phyloP scores from a whole-genome alignment of 257 asterid species.

The Solanum peruvianum region DNA sequence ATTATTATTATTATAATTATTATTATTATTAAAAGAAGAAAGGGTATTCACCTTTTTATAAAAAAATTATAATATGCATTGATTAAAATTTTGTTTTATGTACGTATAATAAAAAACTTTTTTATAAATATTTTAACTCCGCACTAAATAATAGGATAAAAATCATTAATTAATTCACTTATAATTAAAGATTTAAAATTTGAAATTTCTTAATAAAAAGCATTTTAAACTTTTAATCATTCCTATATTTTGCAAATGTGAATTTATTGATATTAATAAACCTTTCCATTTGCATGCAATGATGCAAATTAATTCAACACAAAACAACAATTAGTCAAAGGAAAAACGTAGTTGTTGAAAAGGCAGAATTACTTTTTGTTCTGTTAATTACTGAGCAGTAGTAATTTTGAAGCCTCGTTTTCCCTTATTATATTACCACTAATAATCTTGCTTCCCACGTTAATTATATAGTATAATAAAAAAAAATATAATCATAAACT shows the following conservation, averaged over 20 bases:
- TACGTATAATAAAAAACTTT: too few species aligned
- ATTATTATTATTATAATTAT: too few species aligned
- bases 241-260: not conserved
- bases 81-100: too few species aligned
- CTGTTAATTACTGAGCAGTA: not conserved
- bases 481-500: not conserved
- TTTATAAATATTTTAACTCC: not conserved
- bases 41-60: too few species aligned
- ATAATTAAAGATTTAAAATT: not conserved
- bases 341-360: not conserved
- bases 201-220: not conserved
- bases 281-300: not conserved
- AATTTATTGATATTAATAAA: not conserved
- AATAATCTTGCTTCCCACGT: slow-evolving; percentile 12
- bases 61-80: too few species aligned
- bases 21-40: too few species aligned
- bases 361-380: not conserved
- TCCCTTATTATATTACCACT: not conserved
- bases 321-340: not conserved
- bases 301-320: not conserved
- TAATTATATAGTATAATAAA: not conserved
- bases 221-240: not conserved
- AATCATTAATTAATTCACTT: too few species aligned
- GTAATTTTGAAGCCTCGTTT: not conserved
- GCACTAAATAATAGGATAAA: too few species aligned